These are phyloP conservation scores for Diaporthe caulivora DNA, from an alignment of 2,329 filamentous ascomycete genomes.

Conservation along the genomic window DNA sequence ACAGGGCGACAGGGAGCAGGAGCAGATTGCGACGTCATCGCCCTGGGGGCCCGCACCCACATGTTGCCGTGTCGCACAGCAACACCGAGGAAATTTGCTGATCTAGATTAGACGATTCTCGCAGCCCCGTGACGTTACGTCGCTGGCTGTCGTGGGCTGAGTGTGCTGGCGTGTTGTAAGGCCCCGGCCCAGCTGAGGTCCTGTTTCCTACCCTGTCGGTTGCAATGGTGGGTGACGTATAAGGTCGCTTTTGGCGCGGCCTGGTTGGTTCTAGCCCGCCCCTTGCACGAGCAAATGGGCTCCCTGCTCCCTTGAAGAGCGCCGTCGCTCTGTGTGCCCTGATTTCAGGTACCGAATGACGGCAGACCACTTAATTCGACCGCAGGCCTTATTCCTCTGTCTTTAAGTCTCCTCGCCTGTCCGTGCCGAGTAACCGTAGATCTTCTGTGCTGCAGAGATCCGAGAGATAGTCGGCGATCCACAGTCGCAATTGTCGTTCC, in stretches of 20 bases:
- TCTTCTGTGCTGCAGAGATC: neutral
- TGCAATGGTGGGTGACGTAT: slow-evolving; percentile 34
- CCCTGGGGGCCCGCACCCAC: neutral
- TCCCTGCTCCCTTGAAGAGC: neutral
- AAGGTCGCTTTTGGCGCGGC: neutral
- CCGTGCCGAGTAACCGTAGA: neutral
- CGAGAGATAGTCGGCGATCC: slow-evolving; percentile 19
- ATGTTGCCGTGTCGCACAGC: neutral
- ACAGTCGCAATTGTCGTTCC: neutral
- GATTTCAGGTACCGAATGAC: slow-evolving; percentile 35
- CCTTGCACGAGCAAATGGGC: slow-evolving; percentile 6
- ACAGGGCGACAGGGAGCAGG: slow-evolving; percentile 7
- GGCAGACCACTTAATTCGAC: slow-evolving; percentile 7
- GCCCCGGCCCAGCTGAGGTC: slow-evolving; percentile 11
- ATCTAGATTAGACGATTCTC: slow-evolving; percentile 22
- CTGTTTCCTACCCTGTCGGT: slow-evolving; percentile 35
- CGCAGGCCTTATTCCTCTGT: neutral
- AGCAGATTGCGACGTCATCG: slow-evolving; percentile 22
- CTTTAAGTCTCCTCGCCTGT: neutral
- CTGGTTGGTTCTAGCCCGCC: slow-evolving; percentile 21
- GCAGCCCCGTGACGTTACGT: slow-evolving; percentile 34
- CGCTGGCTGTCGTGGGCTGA: neutral
- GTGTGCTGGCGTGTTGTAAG: slow-evolving; percentile 26
- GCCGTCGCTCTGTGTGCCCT: neutral
- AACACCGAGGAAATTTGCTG: slow-evolving; percentile 11